A percentile compares a stretch with the other conserved stretches of the same genome.
phyloP scores from a whole-genome alignment of 768 basidiomycete species.

The Dioszegia crocea region DNA sequence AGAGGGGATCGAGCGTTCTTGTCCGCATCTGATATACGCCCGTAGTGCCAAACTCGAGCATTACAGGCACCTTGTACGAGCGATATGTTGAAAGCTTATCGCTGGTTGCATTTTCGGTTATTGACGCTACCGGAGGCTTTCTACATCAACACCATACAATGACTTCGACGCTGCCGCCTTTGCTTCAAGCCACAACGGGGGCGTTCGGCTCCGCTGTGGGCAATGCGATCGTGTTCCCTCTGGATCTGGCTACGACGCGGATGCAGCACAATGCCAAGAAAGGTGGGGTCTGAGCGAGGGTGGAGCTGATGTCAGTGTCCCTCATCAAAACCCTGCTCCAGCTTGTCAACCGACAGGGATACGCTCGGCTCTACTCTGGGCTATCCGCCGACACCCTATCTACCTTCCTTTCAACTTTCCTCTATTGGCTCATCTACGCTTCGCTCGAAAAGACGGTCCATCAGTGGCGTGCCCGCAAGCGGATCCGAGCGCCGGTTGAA shows the following conservation, averaged over 20 bases:
- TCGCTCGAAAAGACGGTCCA: slow-evolving; percentile 17
- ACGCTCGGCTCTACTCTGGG: slow-evolving; percentile 27
- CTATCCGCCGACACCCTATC: slow-evolving; percentile 35
- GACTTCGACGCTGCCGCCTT: slow-evolving; percentile 29
- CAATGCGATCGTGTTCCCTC: slow-evolving; percentile 41
- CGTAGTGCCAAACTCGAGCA: slow-evolving; percentile 3
- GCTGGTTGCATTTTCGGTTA: neutral
- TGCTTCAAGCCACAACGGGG: slow-evolving; percentile 40
- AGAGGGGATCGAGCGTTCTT: neutral
- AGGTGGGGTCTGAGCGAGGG: slow-evolving; percentile 11
- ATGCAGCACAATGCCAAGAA: slow-evolving; percentile 33
- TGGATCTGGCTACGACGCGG: slow-evolving; percentile 40
- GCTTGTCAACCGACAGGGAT: slow-evolving; percentile 17
- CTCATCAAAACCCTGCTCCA: slow-evolving; percentile 27
- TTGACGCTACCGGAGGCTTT: neutral
- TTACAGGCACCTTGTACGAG: slow-evolving; percentile 10
- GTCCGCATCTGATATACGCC: slow-evolving; percentile 12
- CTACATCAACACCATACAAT: slow-evolving; percentile 13
- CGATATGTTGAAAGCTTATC: neutral
- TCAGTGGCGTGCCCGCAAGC: slow-evolving; percentile 1
- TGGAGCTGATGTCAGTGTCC: slow-evolving; percentile 13
- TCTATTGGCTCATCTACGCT: slow-evolving; percentile 39
- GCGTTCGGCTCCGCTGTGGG: slow-evolving; percentile 40
- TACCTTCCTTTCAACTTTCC: slow-evolving; percentile 33
- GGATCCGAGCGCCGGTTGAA: slow-evolving; percentile 13